These are phyloP conservation scores for Plectosphaerella cucumerina DNA, from an alignment of 2,329 filamentous ascomycete genomes.

Conservation along the genomic window DNA sequence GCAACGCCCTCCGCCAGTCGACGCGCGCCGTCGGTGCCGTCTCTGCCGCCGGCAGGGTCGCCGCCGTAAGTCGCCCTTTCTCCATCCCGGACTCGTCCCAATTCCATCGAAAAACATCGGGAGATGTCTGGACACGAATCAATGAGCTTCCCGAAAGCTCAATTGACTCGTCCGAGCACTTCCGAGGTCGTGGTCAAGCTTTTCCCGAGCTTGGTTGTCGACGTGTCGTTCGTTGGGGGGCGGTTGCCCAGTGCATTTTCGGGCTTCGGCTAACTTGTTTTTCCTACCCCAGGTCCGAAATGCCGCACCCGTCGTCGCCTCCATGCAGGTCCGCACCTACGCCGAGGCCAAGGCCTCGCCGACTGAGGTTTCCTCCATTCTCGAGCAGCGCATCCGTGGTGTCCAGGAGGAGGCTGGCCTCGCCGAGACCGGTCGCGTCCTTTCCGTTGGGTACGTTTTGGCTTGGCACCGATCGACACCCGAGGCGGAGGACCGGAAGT, in stretches of 20 bases:
- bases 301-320: constrained; percentile 72
- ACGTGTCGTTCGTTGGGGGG: constrained; percentile 19
- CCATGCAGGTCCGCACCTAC: constrained; percentile 78
- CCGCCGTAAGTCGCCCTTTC: constrained; percentile 72
- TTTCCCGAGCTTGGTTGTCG: constrained; percentile 29
- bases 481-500: background rate
- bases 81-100: constrained; percentile 32
- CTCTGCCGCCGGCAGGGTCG: constrained; percentile 87
- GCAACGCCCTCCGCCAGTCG: constrained; percentile 96
- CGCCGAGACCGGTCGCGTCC: constrained; percentile 97
- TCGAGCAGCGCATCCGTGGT: constrained; percentile 98
- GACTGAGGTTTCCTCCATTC: constrained; percentile 98
- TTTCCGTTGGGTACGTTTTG: constrained; percentile 90
- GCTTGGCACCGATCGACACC: constrained; percentile 6
- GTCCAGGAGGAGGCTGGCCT: constrained; percentile 95
- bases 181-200: constrained; percentile 16
- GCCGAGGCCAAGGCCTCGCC: constrained; percentile 93
- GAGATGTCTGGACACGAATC: constrained; percentile 31
- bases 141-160: constrained; percentile 26
- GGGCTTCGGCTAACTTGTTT: constrained; percentile 51
- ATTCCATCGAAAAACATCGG: constrained; percentile 41
- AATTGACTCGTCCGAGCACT: constrained; percentile 26
- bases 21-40: constrained; percentile 91
- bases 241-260: constrained; percentile 26
- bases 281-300: constrained; percentile 71